Base-by-base conservation (phyloP, 2,329 filamentous ascomycete species). In the Fusarium staphyleae region DNA sequence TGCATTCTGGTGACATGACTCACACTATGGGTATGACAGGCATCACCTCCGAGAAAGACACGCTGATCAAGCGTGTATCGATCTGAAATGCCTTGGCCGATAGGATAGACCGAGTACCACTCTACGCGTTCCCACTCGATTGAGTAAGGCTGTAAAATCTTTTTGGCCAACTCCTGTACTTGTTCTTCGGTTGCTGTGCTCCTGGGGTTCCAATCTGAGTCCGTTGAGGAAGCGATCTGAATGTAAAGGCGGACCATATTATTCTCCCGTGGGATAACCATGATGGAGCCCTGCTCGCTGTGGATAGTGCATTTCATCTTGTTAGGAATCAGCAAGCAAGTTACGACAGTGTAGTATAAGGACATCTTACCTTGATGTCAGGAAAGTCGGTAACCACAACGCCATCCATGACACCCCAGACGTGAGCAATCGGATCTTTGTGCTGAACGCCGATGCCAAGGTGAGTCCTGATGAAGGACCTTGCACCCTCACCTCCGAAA, bases 41-140 rank as follows among this genome's bases (percentile, higher is more conserved):
- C 87, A 72, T 92, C 89, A 32, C 89, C 89, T 11, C 86, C 87
- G 22, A 92, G 79, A 69, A 91, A 91, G 2, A 91, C 86, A 44
- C 88, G 81, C 60, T 88, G 81, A 53, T 89, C 82, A 42, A 87
- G 72, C 0, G 87, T 88, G 63, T 88, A 88, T 14, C 79, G 82
- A 48, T 88, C 86, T 2, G 87, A 81, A 28, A 90, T 87, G 0
- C 88, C 87, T 70, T 91, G 88, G 8, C 88, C 87, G 56, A 91
- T 90, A 36, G 88, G 87, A 64, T 91, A 91, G 2, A 88, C 87
- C 0, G 88, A 89, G 73, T 85, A 91, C 88, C 88, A 90, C 65
- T 89, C 86, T 1, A 88, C 81, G 6, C 78, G 77, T 57, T 87
- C 85, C 79, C 87, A 89, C 52, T 84, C 80, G 49, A 90, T 87